A percentile compares a stretch with the other conserved stretches of the same genome.
Evolutionary conservation across 805 yeast species (phyloP).

Genomic region (Zygosaccharomyces bailii): DNA sequence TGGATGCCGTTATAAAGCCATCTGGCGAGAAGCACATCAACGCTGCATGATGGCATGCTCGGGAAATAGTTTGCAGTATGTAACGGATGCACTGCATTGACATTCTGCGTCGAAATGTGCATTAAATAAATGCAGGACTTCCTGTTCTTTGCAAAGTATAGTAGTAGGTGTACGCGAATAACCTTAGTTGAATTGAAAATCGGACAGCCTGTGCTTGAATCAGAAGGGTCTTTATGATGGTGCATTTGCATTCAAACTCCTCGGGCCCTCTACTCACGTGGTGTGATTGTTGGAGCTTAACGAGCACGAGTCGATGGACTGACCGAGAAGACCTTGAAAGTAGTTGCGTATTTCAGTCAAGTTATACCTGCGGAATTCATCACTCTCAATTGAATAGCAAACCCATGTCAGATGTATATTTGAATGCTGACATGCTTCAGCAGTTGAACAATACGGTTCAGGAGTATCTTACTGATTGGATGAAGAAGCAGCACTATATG

Average conservation of each 20-base stretch:
- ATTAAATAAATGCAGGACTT: neutral
- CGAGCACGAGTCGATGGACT: neutral
- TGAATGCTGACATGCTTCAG: slow-evolving; percentile 28
- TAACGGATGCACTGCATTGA: slow-evolving; percentile 2
- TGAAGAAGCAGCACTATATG: slow-evolving; percentile 18
- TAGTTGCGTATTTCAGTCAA: too few relatives aligned
- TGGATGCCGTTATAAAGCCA: slow-evolving; percentile 76
- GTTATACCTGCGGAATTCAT: too few relatives aligned
- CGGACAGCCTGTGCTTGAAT: neutral
- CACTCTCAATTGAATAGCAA: neutral
- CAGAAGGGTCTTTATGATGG: too few relatives aligned
- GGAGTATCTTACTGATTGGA: slow-evolving; percentile 25
- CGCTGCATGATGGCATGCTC: slow-evolving; percentile 38
- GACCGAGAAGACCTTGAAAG: neutral
- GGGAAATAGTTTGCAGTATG: slow-evolving; percentile 2
- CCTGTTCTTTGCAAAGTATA: neutral
- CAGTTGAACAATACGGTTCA: slow-evolving; percentile 30
- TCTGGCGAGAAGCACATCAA: slow-evolving; percentile 80
- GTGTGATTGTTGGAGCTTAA: neutral
- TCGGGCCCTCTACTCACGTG: neutral
- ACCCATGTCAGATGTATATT: slow-evolving; percentile 26
- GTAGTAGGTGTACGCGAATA: neutral
- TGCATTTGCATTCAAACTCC: too few relatives aligned
- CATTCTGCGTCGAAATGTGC: slow-evolving; percentile 3
- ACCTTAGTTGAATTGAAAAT: neutral